Conservation (phyloP, 768 basidiomycete species). For the Tricholoma flavovirens region DNA sequence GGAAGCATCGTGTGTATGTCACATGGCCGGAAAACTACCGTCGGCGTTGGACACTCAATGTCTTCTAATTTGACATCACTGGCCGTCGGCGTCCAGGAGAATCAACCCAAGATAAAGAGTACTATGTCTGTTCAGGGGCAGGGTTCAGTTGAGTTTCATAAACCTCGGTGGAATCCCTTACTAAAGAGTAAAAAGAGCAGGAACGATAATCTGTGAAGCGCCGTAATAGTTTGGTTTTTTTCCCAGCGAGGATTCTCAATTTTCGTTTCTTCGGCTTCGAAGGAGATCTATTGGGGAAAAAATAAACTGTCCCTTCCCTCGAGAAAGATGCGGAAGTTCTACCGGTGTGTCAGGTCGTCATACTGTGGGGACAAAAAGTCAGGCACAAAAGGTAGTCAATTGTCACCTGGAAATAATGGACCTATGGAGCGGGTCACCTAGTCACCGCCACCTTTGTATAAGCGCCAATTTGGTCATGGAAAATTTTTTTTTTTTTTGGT, state of each 20-base stretch:
- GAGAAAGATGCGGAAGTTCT: not conserved
- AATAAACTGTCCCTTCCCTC: not conserved
- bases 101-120: no score
- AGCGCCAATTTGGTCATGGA: no score
- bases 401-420: no score
- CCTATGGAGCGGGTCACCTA: no score
- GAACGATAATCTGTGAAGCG: not conserved
- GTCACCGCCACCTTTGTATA: no score
- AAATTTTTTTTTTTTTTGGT: no score
- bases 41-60: slow-evolving; percentile 1
- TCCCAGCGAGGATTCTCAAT: slow-evolving; percentile 5
- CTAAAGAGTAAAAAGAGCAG: slow-evolving; percentile 4
- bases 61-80: not conserved
- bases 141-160: not conserved
- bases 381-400: no score
- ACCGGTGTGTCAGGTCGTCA: slow-evolving; percentile 8
- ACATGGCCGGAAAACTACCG: slow-evolving; percentile 9
- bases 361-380: slow-evolving; percentile 1
- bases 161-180: not conserved
- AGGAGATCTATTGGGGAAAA: not conserved
- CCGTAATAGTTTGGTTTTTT: not conserved
- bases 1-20: slow-evolving; percentile 12
- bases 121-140: not conserved
- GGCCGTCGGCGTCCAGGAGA: not conserved
- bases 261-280: slow-evolving; percentile 4